Evolutionary conservation across 2,329 filamentous ascomycete genomes (phyloP).

Genomic region (Eutypella sp.): DNA sequence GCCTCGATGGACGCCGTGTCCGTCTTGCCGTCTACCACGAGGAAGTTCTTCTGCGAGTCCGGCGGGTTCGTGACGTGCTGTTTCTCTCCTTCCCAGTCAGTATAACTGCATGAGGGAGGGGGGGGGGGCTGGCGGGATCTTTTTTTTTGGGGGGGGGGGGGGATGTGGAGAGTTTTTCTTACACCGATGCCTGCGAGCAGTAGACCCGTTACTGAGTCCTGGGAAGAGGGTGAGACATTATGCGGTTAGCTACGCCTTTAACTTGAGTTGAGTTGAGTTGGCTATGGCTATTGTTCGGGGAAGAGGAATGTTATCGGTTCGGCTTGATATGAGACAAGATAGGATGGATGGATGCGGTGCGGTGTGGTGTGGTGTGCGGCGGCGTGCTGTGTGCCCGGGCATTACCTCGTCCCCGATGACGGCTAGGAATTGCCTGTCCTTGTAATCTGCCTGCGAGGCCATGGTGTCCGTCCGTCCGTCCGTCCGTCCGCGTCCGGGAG

Average conservation of each 20-base stretch:
- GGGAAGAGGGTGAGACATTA: constrained; percentile 9
- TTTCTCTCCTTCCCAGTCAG: not conserved
- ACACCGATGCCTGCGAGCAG: constrained; percentile 94
- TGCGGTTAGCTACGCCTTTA: too few relatives aligned
- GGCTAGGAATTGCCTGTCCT: constrained; percentile 92
- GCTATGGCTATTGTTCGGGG: too few relatives aligned
- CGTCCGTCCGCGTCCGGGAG: constrained; percentile 6
- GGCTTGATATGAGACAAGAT: too few relatives aligned
- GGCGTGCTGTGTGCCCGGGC: too few relatives aligned
- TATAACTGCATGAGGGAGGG: not conserved
- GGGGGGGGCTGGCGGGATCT: not conserved
- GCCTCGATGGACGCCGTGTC: constrained; percentile 82
- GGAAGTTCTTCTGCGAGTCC: constrained; percentile 93
- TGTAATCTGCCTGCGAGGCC: constrained; percentile 55
- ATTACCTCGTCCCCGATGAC: constrained; percentile 93
- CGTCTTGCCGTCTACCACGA: constrained; percentile 92
- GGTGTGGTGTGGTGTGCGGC: too few relatives aligned
- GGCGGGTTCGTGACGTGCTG: constrained; percentile 89
- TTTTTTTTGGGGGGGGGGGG: not conserved
- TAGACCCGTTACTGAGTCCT: constrained; percentile 96
- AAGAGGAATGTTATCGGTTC: too few relatives aligned
- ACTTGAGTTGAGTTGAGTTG: too few relatives aligned
- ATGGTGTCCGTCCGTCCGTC: constrained; percentile 9
- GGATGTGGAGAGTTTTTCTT: constrained; percentile 15
- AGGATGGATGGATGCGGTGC: not conserved